These are phyloP conservation scores for Leavenworthia alabamica DNA, from an alignment of 345 rosid genomes.

Conservation along the genomic window DNA sequence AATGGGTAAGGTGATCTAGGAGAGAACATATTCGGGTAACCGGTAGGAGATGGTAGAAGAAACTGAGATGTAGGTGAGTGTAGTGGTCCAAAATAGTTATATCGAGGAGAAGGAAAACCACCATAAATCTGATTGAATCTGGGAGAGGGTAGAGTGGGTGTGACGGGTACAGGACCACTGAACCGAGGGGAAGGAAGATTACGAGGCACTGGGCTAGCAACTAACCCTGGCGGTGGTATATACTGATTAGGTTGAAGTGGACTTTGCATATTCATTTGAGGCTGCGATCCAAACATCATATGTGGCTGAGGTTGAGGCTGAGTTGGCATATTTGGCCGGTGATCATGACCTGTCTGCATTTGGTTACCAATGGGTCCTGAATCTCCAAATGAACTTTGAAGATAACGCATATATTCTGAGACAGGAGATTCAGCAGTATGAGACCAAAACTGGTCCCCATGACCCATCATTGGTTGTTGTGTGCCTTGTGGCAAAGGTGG, in stretches of 20 bases:
- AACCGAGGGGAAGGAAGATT: slow-evolving; percentile 45
- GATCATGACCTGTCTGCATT: slow-evolving; percentile 25
- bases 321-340: not conserved
- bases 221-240: slow-evolving; percentile 29
- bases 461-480: slow-evolving; percentile 43
- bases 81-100: slow-evolving; percentile 55
- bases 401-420: slow-evolving; percentile 80
- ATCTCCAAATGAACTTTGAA: slow-evolving; percentile 51
- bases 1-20: slow-evolving; percentile 69
- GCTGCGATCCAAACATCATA: slow-evolving; percentile 20
- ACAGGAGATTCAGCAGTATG: slow-evolving; percentile 72
- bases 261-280: slow-evolving; percentile 21
- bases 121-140: slow-evolving; percentile 41
- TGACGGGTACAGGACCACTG: slow-evolving; percentile 48
- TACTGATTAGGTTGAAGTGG: slow-evolving; percentile 35
- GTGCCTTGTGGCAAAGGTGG: slow-evolving; percentile 8
- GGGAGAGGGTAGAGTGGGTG: slow-evolving; percentile 45
- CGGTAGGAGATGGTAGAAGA: slow-evolving; percentile 60
- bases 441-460: slow-evolving; percentile 43
- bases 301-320: slow-evolving; percentile 6
- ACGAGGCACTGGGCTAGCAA: slow-evolving; percentile 32
- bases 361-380: slow-evolving; percentile 46
- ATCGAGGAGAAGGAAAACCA: slow-evolving; percentile 46
- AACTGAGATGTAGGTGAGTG: slow-evolving; percentile 84
- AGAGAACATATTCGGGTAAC: slow-evolving; percentile 55